These are phyloP conservation scores for Physcomitrium patens DNA, from an alignment of 225 moss, liverwort and hornwort species.

Conservation along the genomic window DNA sequence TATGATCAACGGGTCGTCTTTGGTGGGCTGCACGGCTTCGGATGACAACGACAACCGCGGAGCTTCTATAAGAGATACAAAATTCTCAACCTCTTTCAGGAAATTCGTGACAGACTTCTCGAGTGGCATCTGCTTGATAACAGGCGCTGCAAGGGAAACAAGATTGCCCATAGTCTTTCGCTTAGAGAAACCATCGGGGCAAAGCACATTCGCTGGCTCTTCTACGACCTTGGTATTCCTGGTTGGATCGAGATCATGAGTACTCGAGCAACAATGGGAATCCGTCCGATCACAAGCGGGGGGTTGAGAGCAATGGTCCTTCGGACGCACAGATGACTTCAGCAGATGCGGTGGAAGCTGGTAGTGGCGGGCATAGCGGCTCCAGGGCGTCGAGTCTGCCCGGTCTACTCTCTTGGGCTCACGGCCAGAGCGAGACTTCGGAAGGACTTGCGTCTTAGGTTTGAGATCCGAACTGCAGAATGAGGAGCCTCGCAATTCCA, in stretches of 20 bases:
- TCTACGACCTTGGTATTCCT: background rate
- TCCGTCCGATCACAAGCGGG: conserved; percentile 2
- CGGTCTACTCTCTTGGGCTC: conserved; percentile 17
- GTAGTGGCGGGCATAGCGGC: background rate
- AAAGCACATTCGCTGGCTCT: conserved; percentile 17
- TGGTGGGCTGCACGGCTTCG: conserved; percentile 31
- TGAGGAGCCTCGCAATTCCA: conserved; percentile 40
- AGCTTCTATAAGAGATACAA: conserved; percentile 47
- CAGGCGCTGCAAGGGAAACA: conserved; percentile 32
- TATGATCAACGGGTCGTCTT: conserved; percentile 36
- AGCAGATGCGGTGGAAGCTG: background rate
- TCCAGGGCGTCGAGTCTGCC: background rate
- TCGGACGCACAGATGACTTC: background rate
- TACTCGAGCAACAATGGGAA: conserved; percentile 15
- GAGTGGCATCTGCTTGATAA: conserved; percentile 46
- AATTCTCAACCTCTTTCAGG: conserved; percentile 49
- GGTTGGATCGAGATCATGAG: background rate
- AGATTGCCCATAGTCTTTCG: conserved; percentile 39
- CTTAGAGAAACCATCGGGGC: background rate
- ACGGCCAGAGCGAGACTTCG: conserved; percentile 37
- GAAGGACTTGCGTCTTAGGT: background rate
- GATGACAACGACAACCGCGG: conserved; percentile 48
- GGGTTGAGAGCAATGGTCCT: background rate
- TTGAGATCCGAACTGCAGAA: conserved; percentile 47
- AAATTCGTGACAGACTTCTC: conserved; percentile 56